phyloP scores from a whole-genome alignment of 1,139 yeast species.

The Groenewaldozyma sp. region DNA sequence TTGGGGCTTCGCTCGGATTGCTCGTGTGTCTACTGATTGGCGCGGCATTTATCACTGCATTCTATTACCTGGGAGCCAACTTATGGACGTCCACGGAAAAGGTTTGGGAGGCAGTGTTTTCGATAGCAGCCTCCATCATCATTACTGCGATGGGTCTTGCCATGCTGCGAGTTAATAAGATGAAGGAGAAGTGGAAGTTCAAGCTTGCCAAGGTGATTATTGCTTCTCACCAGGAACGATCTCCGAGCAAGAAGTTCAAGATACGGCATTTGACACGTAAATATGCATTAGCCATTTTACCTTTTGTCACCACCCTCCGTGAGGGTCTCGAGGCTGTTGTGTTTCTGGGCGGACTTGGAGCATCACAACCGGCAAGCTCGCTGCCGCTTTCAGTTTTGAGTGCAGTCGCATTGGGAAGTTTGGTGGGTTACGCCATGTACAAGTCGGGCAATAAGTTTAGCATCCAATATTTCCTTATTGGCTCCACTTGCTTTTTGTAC shows the following conservation, averaged over 20 bases:
- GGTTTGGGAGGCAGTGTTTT: conserved; percentile 86
- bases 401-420: conserved; percentile 66
- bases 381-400: conserved; percentile 78
- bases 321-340: conserved; percentile 92
- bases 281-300: conserved; percentile 70
- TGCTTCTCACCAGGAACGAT: conserved; percentile 20
- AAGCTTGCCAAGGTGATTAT: conserved; percentile 49
- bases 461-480: conserved; percentile 67
- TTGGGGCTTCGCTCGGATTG: conserved; percentile 67
- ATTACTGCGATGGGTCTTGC: conserved; percentile 88
- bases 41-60: conserved; percentile 60
- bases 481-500: conserved; percentile 75
- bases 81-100: conserved; percentile 78
- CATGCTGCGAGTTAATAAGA: conserved; percentile 69
- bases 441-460: conserved; percentile 60
- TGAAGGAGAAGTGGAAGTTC: conserved; percentile 81
- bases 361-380: conserved; percentile 36
- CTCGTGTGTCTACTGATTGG: conserved; percentile 71
- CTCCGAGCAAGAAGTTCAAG: conserved; percentile 13
- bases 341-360: conserved; percentile 82
- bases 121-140: conserved; percentile 67
- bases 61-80: conserved; percentile 70
- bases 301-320: conserved; percentile 74
- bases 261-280: conserved; percentile 35
- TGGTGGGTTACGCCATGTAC: conserved; percentile 60